Percentiles rank a stretch among this genome's conserved stretches.
Evolutionary conservation across 345 rosid species (phyloP).

Genomic region (Corymbia maculata): DNA sequence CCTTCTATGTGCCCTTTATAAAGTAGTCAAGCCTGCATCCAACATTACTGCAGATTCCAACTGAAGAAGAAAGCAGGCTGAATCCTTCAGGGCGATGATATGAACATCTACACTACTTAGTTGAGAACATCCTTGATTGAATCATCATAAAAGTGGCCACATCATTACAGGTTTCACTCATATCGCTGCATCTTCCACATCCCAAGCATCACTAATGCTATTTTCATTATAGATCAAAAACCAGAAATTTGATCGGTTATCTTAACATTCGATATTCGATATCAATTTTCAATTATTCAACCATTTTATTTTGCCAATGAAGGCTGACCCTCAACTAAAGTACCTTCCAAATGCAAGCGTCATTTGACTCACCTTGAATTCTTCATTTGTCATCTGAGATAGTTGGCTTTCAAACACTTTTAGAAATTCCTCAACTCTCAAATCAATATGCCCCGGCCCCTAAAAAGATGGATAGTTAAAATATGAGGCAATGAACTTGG

Average conservation of each 20-base stretch:
- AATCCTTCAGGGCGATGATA: background rate
- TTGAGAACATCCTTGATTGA: background rate
- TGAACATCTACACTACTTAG: background rate
- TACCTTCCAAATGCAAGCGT: background rate
- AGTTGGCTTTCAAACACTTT: conserved; percentile 57
- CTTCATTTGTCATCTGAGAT: conserved; percentile 61
- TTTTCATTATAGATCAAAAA: background rate
- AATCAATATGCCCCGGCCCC: conserved; percentile 79
- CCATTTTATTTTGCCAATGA: background rate
- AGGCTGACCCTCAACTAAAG: background rate
- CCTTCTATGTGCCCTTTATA: background rate
- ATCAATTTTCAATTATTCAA: background rate
- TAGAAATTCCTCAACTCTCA: conserved; percentile 70
- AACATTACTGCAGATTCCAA: background rate
- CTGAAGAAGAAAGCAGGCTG: background rate
- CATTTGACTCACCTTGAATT: conserved; percentile 55
- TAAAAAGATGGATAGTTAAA: conserved; percentile 3
- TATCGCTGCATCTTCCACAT: background rate
- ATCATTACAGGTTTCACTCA: background rate
- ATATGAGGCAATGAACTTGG: background rate
- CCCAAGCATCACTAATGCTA: background rate
- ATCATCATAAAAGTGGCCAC: background rate
- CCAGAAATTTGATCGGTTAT: background rate
- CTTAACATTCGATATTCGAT: background rate
- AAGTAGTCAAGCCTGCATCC: background rate